These are phyloP conservation scores for Rhizomucor miehei DNA, from an alignment of 371 early-diverging fungal genomes.

Conservation along the genomic window DNA sequence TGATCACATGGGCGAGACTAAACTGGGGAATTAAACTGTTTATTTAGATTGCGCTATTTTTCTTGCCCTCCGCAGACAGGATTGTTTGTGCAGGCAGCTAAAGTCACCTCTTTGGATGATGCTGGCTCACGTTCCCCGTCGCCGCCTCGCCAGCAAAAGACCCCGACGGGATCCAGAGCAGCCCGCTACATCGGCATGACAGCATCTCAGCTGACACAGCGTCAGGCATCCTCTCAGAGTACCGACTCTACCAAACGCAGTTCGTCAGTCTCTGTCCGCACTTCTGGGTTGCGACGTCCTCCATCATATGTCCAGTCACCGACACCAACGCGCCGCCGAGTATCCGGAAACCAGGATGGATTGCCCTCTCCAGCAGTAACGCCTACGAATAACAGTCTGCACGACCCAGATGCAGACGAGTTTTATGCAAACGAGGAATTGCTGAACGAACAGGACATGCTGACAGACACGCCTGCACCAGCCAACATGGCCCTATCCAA, in stretches of 20 bases:
- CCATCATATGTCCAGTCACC: slow-evolving; percentile 13
- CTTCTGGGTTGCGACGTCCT: slow-evolving; percentile 8
- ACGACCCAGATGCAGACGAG: slow-evolving; percentile 26
- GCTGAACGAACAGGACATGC: slow-evolving; percentile 18
- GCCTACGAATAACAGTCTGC: slow-evolving; percentile 25
- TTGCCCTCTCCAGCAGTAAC: slow-evolving; percentile 43
- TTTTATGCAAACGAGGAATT: slow-evolving; percentile 5
- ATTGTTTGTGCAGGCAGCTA: slow-evolving; percentile 64
- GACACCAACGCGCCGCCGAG: slow-evolving; percentile 12
- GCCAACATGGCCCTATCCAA: slow-evolving; percentile 26
- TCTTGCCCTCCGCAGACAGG: slow-evolving; percentile 62
- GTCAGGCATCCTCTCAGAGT: slow-evolving; percentile 14
- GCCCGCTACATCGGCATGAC: slow-evolving; percentile 63
- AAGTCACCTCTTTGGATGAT: slow-evolving; percentile 48
- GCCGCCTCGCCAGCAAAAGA: slow-evolving; percentile 27
- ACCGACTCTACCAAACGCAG: slow-evolving; percentile 4
- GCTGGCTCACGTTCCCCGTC: slow-evolving; percentile 30
- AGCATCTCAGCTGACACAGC: slow-evolving; percentile 54
- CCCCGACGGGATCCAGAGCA: slow-evolving; percentile 44
- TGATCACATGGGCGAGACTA: slow-evolving; percentile 1
- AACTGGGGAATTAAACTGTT: slow-evolving; percentile 2
- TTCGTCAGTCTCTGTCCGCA: slow-evolving; percentile 3
- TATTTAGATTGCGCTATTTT: slow-evolving; percentile 56
- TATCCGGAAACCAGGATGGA: slow-evolving; percentile 11
- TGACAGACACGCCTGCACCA: slow-evolving; percentile 38